These are phyloP conservation scores for Apiospora marii DNA, from an alignment of 2,329 filamentous ascomycete genomes.

Conservation along the genomic window DNA sequence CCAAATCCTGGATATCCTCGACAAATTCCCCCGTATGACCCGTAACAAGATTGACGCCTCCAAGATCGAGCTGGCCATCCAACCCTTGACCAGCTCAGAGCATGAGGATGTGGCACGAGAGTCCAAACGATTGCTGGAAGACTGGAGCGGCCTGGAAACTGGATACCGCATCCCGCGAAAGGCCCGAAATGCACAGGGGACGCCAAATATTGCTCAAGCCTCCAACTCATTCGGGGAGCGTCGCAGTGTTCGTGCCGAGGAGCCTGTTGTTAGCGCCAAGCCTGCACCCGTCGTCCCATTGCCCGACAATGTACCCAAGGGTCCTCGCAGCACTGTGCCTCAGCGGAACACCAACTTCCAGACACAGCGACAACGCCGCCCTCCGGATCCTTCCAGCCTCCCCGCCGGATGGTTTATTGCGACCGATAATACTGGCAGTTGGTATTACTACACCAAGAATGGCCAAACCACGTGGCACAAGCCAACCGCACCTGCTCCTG, in stretches of 20 bases:
- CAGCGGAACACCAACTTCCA: constrained; percentile 62
- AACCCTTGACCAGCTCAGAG: constrained; percentile 70
- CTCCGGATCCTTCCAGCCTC: constrained; percentile 58
- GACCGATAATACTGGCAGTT: constrained; percentile 72
- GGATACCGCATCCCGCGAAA: constrained; percentile 93
- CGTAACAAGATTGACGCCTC: constrained; percentile 97
- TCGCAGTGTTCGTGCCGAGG: constrained; percentile 63
- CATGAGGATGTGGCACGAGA: constrained; percentile 79
- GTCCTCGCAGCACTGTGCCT: constrained; percentile 65
- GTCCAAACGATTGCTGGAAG: constrained; percentile 75
- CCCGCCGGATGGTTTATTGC: constrained; percentile 89
- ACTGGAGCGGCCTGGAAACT: constrained; percentile 89
- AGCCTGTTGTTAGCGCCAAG: constrained; percentile 48
- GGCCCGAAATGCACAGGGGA: constrained; percentile 71
- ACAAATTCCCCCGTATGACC: constrained; percentile 87
- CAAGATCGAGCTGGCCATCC: constrained; percentile 86
- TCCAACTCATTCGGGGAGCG: constrained; percentile 70
- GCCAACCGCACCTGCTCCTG: constrained; percentile 74
- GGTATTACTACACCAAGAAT: constrained; percentile 85
- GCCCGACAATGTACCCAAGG: constrained; percentile 62
- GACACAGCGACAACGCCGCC: constrained; percentile 61
- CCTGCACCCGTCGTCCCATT: constrained; percentile 48
- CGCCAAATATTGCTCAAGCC: constrained; percentile 44
- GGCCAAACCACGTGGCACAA: constrained; percentile 84
- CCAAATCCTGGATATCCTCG: constrained; percentile 88